phyloP scores from a whole-genome alignment of 768 basidiomycete species.

The Agrocybe praecox region DNA sequence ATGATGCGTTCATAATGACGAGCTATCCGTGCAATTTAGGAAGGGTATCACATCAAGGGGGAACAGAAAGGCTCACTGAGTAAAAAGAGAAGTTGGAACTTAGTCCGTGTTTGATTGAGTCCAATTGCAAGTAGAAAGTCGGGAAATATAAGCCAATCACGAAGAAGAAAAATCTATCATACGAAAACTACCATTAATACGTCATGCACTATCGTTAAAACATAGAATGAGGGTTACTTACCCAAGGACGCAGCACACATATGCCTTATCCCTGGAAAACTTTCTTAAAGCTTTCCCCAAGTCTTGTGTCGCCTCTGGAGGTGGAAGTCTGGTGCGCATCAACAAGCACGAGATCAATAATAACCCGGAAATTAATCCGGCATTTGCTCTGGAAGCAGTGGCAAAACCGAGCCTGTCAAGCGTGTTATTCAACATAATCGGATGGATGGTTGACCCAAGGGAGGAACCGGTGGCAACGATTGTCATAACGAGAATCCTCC shows the following conservation, averaged over 20 bases:
- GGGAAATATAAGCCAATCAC: constrained; percentile 10
- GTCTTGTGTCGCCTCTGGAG: constrained; percentile 1
- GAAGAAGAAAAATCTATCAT: constrained; percentile 8
- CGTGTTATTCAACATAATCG: constrained; percentile 13
- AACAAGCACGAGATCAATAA: constrained; percentile 5
- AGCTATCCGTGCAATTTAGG: neutral
- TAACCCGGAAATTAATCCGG: constrained; percentile 5
- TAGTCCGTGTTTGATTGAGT: constrained; percentile 4
- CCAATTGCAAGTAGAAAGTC: constrained; percentile 10
- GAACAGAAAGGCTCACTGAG: neutral
- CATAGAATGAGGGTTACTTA: neutral
- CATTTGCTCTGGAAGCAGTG: constrained; percentile 6
- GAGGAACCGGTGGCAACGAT: constrained; percentile 10
- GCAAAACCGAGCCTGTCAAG: constrained; percentile 7
- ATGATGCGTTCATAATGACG: constrained; percentile 7
- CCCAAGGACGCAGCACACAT: constrained; percentile 10
- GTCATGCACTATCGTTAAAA: neutral
- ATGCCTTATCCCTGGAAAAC: constrained; percentile 11
- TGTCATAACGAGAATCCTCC: constrained; percentile 7
- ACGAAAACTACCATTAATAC: too few species aligned
- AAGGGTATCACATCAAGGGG: too few species aligned
- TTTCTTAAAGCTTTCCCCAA: constrained; percentile 4
- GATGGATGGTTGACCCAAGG: constrained; percentile 9
- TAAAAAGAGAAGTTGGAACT: constrained; percentile 7
- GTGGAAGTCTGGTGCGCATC: constrained; percentile 11